These are phyloP conservation scores for Pleurotus djamor DNA, from an alignment of 768 basidiomycete genomes.

Conservation along the genomic window DNA sequence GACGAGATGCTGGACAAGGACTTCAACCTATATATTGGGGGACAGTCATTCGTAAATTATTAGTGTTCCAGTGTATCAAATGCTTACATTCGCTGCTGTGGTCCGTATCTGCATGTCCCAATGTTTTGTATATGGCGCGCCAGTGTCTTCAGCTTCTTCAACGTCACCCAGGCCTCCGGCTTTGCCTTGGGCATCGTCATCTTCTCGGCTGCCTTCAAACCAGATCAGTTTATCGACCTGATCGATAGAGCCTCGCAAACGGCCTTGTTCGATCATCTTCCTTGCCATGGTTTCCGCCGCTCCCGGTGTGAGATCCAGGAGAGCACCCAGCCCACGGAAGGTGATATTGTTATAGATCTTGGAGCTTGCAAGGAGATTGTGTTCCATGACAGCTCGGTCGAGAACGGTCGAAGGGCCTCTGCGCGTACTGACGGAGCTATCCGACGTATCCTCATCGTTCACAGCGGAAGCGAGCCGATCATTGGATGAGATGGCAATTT, in stretches of 20 bases:
- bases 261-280: conserved; percentile 98
- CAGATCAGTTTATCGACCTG: conserved; percentile 94
- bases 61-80: neutral
- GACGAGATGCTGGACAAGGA: conserved; percentile 80
- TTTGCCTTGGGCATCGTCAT: conserved; percentile 91
- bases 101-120: conserved; percentile 95
- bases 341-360: conserved; percentile 98
- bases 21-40: conserved; percentile 59
- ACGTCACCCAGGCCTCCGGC: conserved; percentile 92
- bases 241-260: conserved; percentile 90
- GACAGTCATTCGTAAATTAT: conserved; percentile 8
- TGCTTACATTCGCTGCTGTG: conserved; percentile 79
- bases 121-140: conserved; percentile 86
- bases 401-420: conserved; percentile 94
- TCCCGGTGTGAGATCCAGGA: conserved; percentile 86
- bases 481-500: conserved; percentile 80
- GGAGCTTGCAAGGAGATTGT: conserved; percentile 94
- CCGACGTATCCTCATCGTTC: conserved; percentile 42
- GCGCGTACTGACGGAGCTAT: conserved; percentile 50
- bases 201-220: conserved; percentile 86
- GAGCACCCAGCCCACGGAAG: conserved; percentile 87
- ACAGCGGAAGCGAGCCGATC: conserved; percentile 71
- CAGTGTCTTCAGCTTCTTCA: conserved; percentile 85
- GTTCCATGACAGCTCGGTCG: conserved; percentile 98
- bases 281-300: conserved; percentile 98